Evolutionary conservation across 176 grass and related monocot genomes (phyloP).

Genomic region (Triticum monococcum): DNA sequence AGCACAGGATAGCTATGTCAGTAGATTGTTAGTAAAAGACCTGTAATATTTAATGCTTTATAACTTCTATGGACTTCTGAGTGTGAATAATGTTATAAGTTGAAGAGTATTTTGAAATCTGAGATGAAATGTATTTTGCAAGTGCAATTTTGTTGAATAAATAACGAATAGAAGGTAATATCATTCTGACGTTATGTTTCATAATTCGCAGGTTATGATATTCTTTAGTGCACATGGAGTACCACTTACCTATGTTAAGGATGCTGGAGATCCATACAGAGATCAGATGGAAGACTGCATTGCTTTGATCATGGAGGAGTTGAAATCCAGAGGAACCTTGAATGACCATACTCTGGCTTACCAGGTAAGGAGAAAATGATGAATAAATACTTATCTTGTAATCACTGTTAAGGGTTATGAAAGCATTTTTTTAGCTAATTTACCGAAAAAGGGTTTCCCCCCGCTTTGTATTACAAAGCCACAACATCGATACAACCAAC

Average conservation of each 20-base stretch:
- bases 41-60: not conserved
- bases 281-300: slow-evolving; percentile 99
- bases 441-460: too few relatives aligned
- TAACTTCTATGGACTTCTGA: not conserved
- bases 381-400: slow-evolving; percentile 17
- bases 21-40: not conserved
- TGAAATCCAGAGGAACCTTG: slow-evolving; percentile 77
- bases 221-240: slow-evolving; percentile 99
- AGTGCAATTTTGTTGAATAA: not conserved
- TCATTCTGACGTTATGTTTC: slow-evolving; percentile 18
- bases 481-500: too few relatives aligned
- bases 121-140: not conserved
- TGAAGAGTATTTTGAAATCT: not conserved
- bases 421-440: not conserved
- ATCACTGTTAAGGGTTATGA: not conserved
- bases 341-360: slow-evolving; percentile 88
- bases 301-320: slow-evolving; percentile 84
- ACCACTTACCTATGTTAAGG: slow-evolving; percentile 84
- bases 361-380: slow-evolving; percentile 46
- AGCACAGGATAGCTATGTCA: not conserved
- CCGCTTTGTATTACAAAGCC: too few relatives aligned
- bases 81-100: not conserved
- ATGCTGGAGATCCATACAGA: slow-evolving; percentile 93
- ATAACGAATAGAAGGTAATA: not conserved
- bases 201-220: slow-evolving; percentile 71